Base-by-base conservation (phyloP, 2,329 filamentous ascomycete species). In the Cercospora sp. region DNA sequence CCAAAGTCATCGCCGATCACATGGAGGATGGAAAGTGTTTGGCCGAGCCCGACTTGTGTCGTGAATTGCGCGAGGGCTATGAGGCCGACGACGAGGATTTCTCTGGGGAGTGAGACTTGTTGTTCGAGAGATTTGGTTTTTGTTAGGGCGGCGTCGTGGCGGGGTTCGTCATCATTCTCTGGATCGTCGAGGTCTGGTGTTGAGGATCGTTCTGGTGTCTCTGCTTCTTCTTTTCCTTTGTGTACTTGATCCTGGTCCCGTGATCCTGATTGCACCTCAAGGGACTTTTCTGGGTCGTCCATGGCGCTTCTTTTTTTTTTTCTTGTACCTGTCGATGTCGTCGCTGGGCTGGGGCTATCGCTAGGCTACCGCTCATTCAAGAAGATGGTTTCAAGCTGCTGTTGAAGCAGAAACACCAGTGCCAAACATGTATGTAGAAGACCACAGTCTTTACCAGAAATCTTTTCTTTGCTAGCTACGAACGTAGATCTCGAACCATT, bases 1-100 rank as follows among this genome's bases (percentile, higher is more conserved):
- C 77, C 77, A 42, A 86, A 81, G 60, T 71, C 63, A 78, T 79
- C 45, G 10, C 69, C 69, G 10, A 86, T 85, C 63, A 83, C 77
- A 58, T 83, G 79, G 26, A 77, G 63, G 61, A 75, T 73, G 5
- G 74, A 71, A 0, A 76, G 64, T 8, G 69, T 70, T 58, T 76
- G 72, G 8, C 73, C 73, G 1, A 77, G 70, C 0, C 71, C 75
- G 45, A 73, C 59, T 60, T 76, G 75, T 4, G 76, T 77, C 3
- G 71, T 74, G 68, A 76, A 75, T 65, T 78, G 76, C 2, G 75
- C 69, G 13, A 78, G 69, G 28, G 68, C 66, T 62, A 78, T 75
- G 33, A 77, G 64, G 23, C 68, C 73, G 8, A 76, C 66, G 23
- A 77, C 74, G 5, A 77, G 68, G 45, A 77, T 69, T 58, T 78